Base-by-base conservation (phyloP, 805 yeast genomes). In the Naumovozyma dairenensis region DNA sequence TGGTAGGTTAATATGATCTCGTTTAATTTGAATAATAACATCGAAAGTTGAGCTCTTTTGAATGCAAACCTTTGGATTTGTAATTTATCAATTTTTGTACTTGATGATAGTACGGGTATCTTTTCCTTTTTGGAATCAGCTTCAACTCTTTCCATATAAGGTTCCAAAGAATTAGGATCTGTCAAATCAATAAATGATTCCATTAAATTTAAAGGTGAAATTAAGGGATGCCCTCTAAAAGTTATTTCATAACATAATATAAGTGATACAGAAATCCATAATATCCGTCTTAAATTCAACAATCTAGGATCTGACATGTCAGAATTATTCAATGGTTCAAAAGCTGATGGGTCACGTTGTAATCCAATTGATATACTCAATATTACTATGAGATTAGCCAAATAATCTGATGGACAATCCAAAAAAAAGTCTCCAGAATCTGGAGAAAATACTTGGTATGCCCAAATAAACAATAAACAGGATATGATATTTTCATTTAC, bases 351-450 rank as follows among this genome's bases (percentile, higher is more conserved):
- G 32, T 55, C 59, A 22, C 57, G 41, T 36, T 55, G 57, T 9
- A 57, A 36, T 6, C 61, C 63, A 13, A 55, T 55, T 3, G 57
- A 40, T 5, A 42, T 43, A 3, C 59, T 49, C 26, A 57, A 26
- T 43, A 49, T 46, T 4, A 51, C 35, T 2, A 50, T 46, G 2
- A 51, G 28, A 14, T 56, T 52, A n/a, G 45, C 37, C 2, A 56
- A 31, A 12, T 47, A 40, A 35, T 53, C 61, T 1, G 60, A 51
- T 8, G 62, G 60, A 18, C 50, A 49, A 16, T 46, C 59, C 13
- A 46, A 32, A 32, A 55, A 53, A 15, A 51, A 48, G 37, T 58
- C 61, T 20, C 55, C 55, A 36, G 52, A 53, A 29, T 56, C 60
- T 1, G 63, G 60, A 2, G 62, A 46, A 33, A 50, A 48, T 12